Evolutionary conservation across 2,329 filamentous ascomycete genomes (phyloP).

Genomic region (Aureobasidium uvarum): DNA sequence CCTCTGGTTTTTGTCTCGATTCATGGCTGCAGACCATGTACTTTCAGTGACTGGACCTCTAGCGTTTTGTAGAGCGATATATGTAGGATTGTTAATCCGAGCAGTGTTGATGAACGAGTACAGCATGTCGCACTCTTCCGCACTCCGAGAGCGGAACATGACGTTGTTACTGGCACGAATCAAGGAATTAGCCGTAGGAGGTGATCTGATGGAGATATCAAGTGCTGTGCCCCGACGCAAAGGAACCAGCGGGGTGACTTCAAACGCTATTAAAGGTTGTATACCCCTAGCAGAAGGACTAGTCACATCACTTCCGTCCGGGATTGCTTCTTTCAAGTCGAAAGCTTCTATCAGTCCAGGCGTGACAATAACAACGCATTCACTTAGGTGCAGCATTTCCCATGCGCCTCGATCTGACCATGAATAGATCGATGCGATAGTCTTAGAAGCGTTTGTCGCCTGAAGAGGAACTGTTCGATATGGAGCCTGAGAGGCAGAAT

Average conservation of each 20-base stretch:
- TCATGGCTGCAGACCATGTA: slow-evolving; percentile 53
- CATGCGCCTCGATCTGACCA: slow-evolving; percentile 64
- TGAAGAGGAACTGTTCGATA: slow-evolving; percentile 54
- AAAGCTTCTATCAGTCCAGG: slow-evolving; percentile 65
- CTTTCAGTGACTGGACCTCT: slow-evolving; percentile 55
- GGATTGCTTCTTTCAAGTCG: slow-evolving; percentile 52
- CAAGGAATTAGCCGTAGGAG: slow-evolving; percentile 69
- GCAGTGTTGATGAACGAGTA: slow-evolving; percentile 86
- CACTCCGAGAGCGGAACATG: slow-evolving; percentile 80
- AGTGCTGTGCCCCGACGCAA: slow-evolving; percentile 87
- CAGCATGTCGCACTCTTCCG: slow-evolving; percentile 74
- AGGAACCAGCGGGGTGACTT: slow-evolving; percentile 87
- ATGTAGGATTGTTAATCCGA: slow-evolving; percentile 89
- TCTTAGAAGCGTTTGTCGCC: slow-evolving; percentile 52
- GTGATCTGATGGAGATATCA: slow-evolving; percentile 90
- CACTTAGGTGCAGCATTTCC: slow-evolving; percentile 60
- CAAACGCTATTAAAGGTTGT: slow-evolving; percentile 65
- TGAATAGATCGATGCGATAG: slow-evolving; percentile 59
- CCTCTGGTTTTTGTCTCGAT: slow-evolving; percentile 50
- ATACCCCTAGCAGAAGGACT: slow-evolving; percentile 40
- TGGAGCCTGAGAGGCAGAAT: slow-evolving; percentile 75
- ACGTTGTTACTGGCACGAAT: slow-evolving; percentile 71
- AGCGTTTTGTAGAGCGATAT: slow-evolving; percentile 74
- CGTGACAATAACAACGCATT: slow-evolving; percentile 62
- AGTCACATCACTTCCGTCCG: slow-evolving; percentile 43